These are phyloP conservation scores for Paraleonurus japonicus DNA, from an alignment of 257 asterid species.

Conservation along the genomic window DNA sequence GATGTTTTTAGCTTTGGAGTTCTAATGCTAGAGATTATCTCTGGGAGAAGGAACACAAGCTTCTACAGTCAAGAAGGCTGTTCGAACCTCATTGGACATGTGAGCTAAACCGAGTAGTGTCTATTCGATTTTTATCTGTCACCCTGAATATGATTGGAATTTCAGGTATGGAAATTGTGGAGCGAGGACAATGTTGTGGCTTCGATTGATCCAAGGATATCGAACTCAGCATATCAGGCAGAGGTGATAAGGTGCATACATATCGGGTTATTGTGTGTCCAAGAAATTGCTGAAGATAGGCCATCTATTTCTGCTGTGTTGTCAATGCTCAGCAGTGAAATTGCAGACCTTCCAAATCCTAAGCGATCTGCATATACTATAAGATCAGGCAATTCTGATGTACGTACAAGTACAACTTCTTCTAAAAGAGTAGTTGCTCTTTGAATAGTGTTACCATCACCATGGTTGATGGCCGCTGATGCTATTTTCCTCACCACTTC, in stretches of 20 bases:
- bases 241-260: slow-evolving; percentile 40
- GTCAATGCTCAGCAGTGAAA: slow-evolving; percentile 24
- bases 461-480: neutral
- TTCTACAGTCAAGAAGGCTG: slow-evolving; percentile 19
- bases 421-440: neutral
- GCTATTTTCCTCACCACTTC: no score
- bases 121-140: no score
- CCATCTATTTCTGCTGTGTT: neutral
- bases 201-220: slow-evolving; percentile 32
- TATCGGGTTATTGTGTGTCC: slow-evolving; percentile 1
- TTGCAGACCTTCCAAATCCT: slow-evolving; percentile 36
- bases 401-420: neutral
- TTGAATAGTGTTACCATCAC: neutral
- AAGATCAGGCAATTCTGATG: neutral
- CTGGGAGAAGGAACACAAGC: slow-evolving; percentile 43
- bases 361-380: slow-evolving; percentile 31
- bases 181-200: slow-evolving; percentile 23
- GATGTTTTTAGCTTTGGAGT: slow-evolving; percentile 11
- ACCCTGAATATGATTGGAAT: no score
- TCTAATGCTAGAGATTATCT: slow-evolving; percentile 25
- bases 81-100: slow-evolving; percentile 29
- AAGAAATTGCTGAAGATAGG: neutral
- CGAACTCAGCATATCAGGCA: neutral
- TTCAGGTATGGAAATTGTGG: slow-evolving; percentile 26
- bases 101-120: slow-evolving; percentile 24